Percentiles rank a stretch among this genome's conserved stretches.
These are phyloP conservation scores for Erysimum cheiranthoides DNA, from an alignment of 345 rosid species.

Conservation along the genomic window DNA sequence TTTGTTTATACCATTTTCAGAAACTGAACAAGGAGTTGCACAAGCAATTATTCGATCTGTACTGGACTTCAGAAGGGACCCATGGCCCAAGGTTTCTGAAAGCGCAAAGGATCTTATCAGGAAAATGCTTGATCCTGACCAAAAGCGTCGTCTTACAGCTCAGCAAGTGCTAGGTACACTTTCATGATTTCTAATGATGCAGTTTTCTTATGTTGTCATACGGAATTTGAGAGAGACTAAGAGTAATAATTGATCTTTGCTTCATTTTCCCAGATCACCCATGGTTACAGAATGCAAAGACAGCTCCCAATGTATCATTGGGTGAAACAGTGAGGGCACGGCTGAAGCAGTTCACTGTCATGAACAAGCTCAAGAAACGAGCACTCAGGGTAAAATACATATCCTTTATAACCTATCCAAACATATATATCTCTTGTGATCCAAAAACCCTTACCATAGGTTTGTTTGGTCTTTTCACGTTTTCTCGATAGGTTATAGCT, in stretches of 20 bases:
- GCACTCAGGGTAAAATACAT: constrained; percentile 79
- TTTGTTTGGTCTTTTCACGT: background rate
- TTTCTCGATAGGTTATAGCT: constrained; percentile 71
- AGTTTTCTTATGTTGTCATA: background rate
- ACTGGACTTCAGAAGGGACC: constrained; percentile 91
- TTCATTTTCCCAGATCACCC: constrained; percentile 71
- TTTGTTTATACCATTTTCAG: constrained; percentile 52
- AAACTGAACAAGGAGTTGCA: constrained; percentile 98
- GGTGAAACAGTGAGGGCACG: constrained; percentile 98
- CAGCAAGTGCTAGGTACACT: constrained; percentile 89
- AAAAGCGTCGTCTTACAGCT: constrained; percentile 83
- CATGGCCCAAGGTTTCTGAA: constrained; percentile 97
- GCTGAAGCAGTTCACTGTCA: constrained; percentile 92
- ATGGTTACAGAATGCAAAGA: constrained; percentile 92
- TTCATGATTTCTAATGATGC: constrained; percentile 9
- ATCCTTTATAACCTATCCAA: background rate
- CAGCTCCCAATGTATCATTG: constrained; percentile 88
- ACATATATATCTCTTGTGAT: background rate
- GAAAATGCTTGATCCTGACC: constrained; percentile 97
- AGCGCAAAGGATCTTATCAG: constrained; percentile 87
- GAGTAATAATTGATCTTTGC: constrained; percentile 25
- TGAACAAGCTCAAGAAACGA: constrained; percentile 99
- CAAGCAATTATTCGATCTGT: constrained; percentile 84
- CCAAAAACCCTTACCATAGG: background rate
- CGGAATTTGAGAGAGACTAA: constrained; percentile 2